Base-by-base conservation (phyloP, 129 eudicot genomes). In the Solidago caesia region DNA sequence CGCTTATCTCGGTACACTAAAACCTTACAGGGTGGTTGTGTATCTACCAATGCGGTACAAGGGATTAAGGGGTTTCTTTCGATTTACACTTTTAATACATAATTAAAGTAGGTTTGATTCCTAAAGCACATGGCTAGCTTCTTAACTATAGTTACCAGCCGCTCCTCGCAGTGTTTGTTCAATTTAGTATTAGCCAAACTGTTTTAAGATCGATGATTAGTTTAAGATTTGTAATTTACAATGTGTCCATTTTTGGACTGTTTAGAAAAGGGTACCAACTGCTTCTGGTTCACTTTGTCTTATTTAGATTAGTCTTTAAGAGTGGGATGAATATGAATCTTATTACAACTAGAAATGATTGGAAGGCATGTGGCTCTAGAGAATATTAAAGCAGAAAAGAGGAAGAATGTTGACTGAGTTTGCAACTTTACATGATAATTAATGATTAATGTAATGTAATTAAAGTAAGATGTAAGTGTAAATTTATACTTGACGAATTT, bases 41-140 rank as follows among this genome's bases (percentile, higher is more conserved):
- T 21, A 21, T 21, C 0, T 21, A 21, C 21, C 21, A 21, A 21
- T 21, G 21, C 21, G 21, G 21, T 21, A 21, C 21, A 21, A 21
- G 21, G 21, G 21, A 21, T 21, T 21, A 21, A 21, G 21, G 21
- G 21, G 21, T 21, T 21, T 21, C 0, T 21, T 21, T 0, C 21
- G 21, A 21, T 21, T 21, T 21, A 21, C 0, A 0, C 0, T 21
- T 21, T 21, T 29, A 74, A 8, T 48, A 72, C 10, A 80, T 72
- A 81, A 80, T 26, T 58, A 74, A 62, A 80, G 87, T 77, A 75
- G 80, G 83, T 81, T 82, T 67, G 82, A 81, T 87, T 84, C 96
- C 84, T 75, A 7, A 46, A 77, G 78, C 91, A 90, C 91, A 85
- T 87, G 93, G 83, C 91, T 83, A 81, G 58, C 78, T 65, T 72